phyloP scores from a whole-genome alignment of 2,329 filamentous ascomycete genomes.

The Sporothrix euskadiensis region DNA sequence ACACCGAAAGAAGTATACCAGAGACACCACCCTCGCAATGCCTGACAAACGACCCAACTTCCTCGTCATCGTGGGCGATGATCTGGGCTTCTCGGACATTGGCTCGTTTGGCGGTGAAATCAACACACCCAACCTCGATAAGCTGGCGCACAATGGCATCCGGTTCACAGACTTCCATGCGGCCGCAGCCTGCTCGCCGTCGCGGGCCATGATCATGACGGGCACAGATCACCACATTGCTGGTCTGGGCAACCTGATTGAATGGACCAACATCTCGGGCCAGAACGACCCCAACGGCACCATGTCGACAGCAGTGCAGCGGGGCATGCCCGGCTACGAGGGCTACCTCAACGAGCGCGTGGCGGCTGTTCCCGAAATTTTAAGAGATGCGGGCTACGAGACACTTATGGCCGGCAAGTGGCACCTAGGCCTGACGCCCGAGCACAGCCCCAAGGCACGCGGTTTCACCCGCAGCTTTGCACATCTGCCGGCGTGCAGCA shows the following conservation, averaged over 20 bases:
- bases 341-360: slow-evolving; percentile 63
- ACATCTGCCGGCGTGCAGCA: neutral
- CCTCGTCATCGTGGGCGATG: slow-evolving; percentile 17
- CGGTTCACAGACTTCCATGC: slow-evolving; percentile 17
- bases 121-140: slow-evolving; percentile 9
- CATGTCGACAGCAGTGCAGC: slow-evolving; percentile 7
- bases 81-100: slow-evolving; percentile 9
- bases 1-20: neutral
- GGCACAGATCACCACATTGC: slow-evolving; percentile 21
- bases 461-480: neutral
- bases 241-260: slow-evolving; percentile 11
- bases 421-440: neutral
- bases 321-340: slow-evolving; percentile 56
- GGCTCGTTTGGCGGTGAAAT: slow-evolving; percentile 19
- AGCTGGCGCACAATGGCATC: slow-evolving; percentile 4
- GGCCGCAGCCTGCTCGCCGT: slow-evolving; percentile 16
- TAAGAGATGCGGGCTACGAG: slow-evolving; percentile 59
- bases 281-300: slow-evolving; percentile 4
- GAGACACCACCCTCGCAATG: neutral
- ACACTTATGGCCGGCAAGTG: slow-evolving; percentile 40
- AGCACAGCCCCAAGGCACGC: neutral
- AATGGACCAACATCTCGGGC: neutral
- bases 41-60: slow-evolving; percentile 10
- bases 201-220: slow-evolving; percentile 20
- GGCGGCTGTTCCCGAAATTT: slow-evolving; percentile 58